These are phyloP conservation scores for Eucalyptus grandis DNA, from an alignment of 345 rosid genomes.

Conservation along the genomic window DNA sequence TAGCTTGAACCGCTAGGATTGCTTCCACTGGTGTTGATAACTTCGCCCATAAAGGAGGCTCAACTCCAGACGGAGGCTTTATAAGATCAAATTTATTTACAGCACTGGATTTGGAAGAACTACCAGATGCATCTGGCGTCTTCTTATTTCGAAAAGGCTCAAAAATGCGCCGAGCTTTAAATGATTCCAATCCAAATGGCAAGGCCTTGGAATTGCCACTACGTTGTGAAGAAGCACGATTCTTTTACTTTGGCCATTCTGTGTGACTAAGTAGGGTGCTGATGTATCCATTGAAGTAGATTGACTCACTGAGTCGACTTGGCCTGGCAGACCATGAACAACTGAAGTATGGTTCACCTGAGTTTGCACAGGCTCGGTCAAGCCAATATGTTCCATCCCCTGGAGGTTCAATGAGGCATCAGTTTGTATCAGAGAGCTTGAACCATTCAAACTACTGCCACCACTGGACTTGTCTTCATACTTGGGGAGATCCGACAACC, in stretches of 20 bases:
- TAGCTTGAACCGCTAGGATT: neutral
- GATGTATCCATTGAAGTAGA: conserved; percentile 7
- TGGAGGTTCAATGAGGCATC: neutral
- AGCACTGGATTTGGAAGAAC: neutral
- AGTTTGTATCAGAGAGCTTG: neutral
- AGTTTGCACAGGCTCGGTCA: neutral
- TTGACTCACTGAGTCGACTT: neutral
- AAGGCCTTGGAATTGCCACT: neutral
- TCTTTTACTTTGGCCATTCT: conserved; percentile 3
- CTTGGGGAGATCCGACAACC: conserved; percentile 24
- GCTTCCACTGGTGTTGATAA: neutral
- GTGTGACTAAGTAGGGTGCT: neutral
- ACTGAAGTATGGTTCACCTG: conserved; percentile 3
- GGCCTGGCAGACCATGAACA: neutral
- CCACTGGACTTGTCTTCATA: conserved; percentile 1
- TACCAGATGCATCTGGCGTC: conserved; percentile 4
- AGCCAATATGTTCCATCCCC: neutral
- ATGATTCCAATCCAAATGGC: neutral
- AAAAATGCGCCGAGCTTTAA: neutral
- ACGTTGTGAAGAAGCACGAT: conserved; percentile 2
- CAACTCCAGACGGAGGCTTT: neutral
- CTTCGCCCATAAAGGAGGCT: neutral
- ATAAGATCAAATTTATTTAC: neutral
- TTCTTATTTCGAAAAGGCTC: neutral
- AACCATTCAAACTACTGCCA: conserved; percentile 4